Evolutionary conservation across 1,284 basidiomycete species (phyloP), one percentile per base, ranked within the genome.

Genomic region (Ceratobasidium theobromae): DNA sequence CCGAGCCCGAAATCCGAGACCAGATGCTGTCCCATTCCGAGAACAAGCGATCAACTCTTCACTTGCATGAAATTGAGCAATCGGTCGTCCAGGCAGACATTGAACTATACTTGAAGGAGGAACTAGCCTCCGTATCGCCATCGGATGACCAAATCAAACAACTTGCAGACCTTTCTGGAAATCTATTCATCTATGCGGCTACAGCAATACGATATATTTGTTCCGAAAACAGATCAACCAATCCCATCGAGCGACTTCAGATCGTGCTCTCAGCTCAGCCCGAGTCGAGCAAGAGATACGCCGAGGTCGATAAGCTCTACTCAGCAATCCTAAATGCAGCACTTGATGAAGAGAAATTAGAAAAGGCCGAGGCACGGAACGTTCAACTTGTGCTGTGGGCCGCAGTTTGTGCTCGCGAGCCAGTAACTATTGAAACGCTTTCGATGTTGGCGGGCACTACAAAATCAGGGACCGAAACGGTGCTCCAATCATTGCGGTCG

Each of bases 1-100:
- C 48, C 6, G 48, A 51, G 18, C 43, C 43, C 9, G 28, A 25
- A 6, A 27, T 51, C 48, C 27, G 11, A 4, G 23, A 51, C 9
- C 9, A 51, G 27, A 27, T 51, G 8, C 9, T 11, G 21, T 6
- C 8, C 11, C 23, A 30, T 25, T 9, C 9, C 6, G 6, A 28
- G 21, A 14, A 51, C 8, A 38, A 28, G 6, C 57, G 23, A 4
- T 35, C 30, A 1, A 4, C 51, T 1, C 28, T 62, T 25, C 45
- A 49, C 16, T 52, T 68, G 14, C 67, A 68, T 40, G 62, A 68
- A n/a, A 52, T 68, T 23, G 65, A 69, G 28, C n/a, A 35, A 21
- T 62, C 68, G 14, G 38, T 64, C 0, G 65, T 67, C 5, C 51
- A 49, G 23, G 49, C 33, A 1, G 68, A 69, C 23, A 69, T 69